Evolutionary conservation across 1,284 basidiomycete genomes (phyloP).

Genomic region (Fistulina hepatica): DNA sequence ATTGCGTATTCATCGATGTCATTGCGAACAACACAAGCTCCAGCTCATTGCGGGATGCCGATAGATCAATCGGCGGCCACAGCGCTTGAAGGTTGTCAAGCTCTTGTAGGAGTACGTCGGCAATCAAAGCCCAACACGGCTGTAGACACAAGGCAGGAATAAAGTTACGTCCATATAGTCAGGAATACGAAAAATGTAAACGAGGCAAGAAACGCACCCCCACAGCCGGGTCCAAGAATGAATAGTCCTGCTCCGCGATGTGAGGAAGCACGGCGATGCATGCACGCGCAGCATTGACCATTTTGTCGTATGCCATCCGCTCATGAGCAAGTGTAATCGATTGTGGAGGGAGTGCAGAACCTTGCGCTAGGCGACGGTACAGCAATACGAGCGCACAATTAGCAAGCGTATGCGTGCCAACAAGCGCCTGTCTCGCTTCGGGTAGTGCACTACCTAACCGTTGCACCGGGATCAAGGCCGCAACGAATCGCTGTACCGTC

Average conservation of each 20-base stretch:
- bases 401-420: conserved; percentile 53
- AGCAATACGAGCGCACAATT: conserved; percentile 59
- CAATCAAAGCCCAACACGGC: conserved; percentile 61
- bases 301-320: conserved; percentile 51
- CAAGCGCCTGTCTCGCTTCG: conserved; percentile 47
- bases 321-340: too few species aligned
- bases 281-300: conserved; percentile 46
- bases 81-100: conserved; percentile 44
- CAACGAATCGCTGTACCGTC: conserved; percentile 47
- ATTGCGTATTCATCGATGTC: conserved; percentile 44
- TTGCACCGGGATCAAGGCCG: conserved; percentile 51
- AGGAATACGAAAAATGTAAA: background rate
- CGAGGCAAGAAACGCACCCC: conserved; percentile 37
- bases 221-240: conserved; percentile 62
- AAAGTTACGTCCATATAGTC: too few species aligned
- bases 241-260: conserved; percentile 50
- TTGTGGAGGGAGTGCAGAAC: too few species aligned
- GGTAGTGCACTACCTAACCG: conserved; percentile 47
- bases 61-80: conserved; percentile 47
- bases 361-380: conserved; percentile 43
- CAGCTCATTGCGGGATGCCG: conserved; percentile 50
- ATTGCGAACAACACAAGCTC: conserved; percentile 50
- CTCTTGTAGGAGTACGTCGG: conserved; percentile 55
- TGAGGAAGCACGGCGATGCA: conserved; percentile 49
- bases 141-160: conserved; percentile 19